Evolutionary conservation across 2,329 filamentous ascomycete genomes (phyloP), one percentile per base, ranked within the genome.

Genomic region (Pseudopithomyces chartarum): DNA sequence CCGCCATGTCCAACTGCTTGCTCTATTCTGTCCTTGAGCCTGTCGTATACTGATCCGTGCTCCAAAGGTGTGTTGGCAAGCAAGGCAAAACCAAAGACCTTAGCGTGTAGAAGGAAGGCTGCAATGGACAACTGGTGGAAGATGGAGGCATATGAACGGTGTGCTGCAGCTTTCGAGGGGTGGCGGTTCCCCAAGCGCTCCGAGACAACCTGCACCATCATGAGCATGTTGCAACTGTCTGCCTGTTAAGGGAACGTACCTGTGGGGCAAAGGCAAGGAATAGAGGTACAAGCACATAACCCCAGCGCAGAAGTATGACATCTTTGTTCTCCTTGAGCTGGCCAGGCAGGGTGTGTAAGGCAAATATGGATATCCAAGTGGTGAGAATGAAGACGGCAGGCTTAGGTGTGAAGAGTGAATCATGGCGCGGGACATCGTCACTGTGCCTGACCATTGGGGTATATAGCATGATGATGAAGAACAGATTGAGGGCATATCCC

Each of bases 401-500:
- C 38, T 69, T 67, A 1, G 74, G 74, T 1, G 72, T 68, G 58
- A 72, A 73, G 1, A 79, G 69, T 48, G 58, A 68, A 61, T 64
- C 74, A 43, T 57, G 68, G 60, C 55, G 67, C 39, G 56, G 71
- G 44, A 49, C 66, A 55, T 63, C 73, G 19, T 56, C 65, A 52
- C 55, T 67, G 68, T 66, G 73, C 51, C 84, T 58, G 1, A 84
- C 81, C 5, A 81, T 68, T 1, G 85, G 84, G 0, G 82, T 85
- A 23, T 87, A 78, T 10, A 87, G 74, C 26, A 88, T 74, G 7
- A 83, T 81, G 10, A 87, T 66, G 65, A 84, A 87, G 75, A 89
- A 89, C 29, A 89, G 73, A 62, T 86, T 88, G 70, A 86, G 82
- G 2, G 85, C 84, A 62, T 84, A 87, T 0, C 84, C 86, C 11